phyloP scores from a whole-genome alignment of 192 early-diverging fungal genomes.

The Diversispora eburnea region DNA sequence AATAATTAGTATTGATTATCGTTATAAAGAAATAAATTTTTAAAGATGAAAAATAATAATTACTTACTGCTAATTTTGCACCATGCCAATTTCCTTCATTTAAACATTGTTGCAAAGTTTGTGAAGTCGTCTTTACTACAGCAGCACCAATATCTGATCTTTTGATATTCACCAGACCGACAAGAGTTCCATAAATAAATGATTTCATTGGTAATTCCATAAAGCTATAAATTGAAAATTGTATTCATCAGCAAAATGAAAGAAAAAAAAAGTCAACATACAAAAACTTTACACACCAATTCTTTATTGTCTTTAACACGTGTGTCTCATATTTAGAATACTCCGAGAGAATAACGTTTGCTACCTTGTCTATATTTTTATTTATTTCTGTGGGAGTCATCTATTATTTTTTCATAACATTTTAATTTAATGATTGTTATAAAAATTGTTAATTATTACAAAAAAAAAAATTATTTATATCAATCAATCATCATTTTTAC shows the following conservation, averaged over 20 bases:
- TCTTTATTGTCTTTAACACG: constrained; percentile 58
- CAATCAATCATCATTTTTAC: neutral
- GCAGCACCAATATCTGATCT: constrained; percentile 58
- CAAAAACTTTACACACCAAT: constrained; percentile 44
- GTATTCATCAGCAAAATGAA: constrained; percentile 39
- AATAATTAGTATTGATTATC: neutral
- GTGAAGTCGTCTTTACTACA: constrained; percentile 58
- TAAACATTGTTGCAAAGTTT: constrained; percentile 55
- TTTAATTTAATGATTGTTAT: neutral
- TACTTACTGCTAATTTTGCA: constrained; percentile 70
- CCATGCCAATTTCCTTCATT: constrained; percentile 59
- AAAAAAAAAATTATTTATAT: neutral
- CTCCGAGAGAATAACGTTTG: constrained; percentile 67
- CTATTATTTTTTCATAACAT: neutral
- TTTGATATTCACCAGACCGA: constrained; percentile 78
- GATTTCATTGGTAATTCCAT: constrained; percentile 72
- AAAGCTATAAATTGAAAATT: constrained; percentile 49
- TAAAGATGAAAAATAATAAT: neutral
- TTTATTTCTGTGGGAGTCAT: constrained; percentile 17
- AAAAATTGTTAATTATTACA: neutral
- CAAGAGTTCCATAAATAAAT: constrained; percentile 73
- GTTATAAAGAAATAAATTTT: neutral
- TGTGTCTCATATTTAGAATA: constrained; percentile 61
- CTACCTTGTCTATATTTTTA: constrained; percentile 37
- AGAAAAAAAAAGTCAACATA: constrained; percentile 29